Evolutionary conservation across 176 grass and related monocot species (phyloP), one percentile per base, ranked within the genome.

Genomic region (Oryza coarctata): DNA sequence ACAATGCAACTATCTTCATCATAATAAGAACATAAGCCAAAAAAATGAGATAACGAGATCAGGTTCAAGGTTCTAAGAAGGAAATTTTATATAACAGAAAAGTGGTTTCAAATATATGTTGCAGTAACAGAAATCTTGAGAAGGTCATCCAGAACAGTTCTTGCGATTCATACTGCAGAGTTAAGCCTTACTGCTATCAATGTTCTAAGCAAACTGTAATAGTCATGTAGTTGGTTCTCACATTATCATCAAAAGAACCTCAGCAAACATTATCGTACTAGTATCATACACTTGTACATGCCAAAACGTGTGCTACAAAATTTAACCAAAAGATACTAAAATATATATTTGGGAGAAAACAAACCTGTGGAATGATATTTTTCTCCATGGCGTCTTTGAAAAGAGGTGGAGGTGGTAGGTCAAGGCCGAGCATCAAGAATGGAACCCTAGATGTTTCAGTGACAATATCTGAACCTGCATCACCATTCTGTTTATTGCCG

Each of bases 361-460:
- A 83, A 84, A 93, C 96, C 93, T 98, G 96, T 82, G 96, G 96
- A 68, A 98, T 98, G 65, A 98, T 98, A 69, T 98, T 95, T 93
- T 98, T 98, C 82, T 98, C 96, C 96, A 98, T 98, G 14, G 93
- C 92, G 8, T 98, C 96, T 88, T 98, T 95, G 78, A 98, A 98
- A 88, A 98, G 93, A 65, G 96, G 96, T 73, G 96, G 96, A n/a
- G 93, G 88, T 38, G 96, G 96, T 44, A 98, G 81, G 75, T 98
- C 96, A 75, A 98, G 90, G 78, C 96, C 93, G 12, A 98, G 96
- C 92, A 98, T 95, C 84, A 98, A 63, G 70, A 95, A 98, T 27
- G 93, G 87, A 9, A 98, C 93, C 86, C 73, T 85, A 66, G 92
- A 98, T 58, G 86, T 91, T 91, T 98, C 90, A 69, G 82, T 88